These are phyloP conservation scores for Umbilicus rupestris DNA, from an alignment of 164 flowering plant species.

Conservation along the genomic window DNA sequence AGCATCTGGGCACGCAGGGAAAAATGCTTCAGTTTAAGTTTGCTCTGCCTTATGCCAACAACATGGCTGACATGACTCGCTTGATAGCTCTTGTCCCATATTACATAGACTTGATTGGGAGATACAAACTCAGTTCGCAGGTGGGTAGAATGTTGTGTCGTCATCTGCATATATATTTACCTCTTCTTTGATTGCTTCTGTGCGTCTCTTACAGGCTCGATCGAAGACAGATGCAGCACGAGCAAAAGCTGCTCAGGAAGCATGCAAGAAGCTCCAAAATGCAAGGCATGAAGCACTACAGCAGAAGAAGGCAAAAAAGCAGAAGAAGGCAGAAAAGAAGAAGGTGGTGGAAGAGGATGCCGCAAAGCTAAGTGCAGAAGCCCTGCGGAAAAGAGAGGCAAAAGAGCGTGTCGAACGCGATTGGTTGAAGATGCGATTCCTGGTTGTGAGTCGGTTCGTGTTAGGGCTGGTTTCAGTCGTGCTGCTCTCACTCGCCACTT, in stretches of 20 bases:
- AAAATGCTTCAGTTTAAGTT: constrained; percentile 82
- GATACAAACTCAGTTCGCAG: constrained; percentile 87
- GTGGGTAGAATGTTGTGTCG: constrained; percentile 21
- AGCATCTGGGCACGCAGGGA: constrained; percentile 46
- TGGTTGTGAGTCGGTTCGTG: no score
- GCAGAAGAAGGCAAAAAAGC: constrained; percentile 66
- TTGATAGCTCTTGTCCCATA: constrained; percentile 89
- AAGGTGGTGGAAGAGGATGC: constrained; percentile 79
- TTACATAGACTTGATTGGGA: constrained; percentile 83
- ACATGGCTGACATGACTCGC: constrained; percentile 86
- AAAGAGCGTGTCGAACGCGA: constrained; percentile 82
- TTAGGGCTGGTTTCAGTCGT: no score
- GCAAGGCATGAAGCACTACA: constrained; percentile 86
- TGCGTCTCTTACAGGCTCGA: constrained; percentile 44
- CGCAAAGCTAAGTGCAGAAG: constrained; percentile 78
- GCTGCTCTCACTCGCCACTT: no score
- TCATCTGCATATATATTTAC: not conserved
- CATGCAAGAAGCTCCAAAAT: constrained; percentile 62
- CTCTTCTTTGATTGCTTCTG: not conserved
- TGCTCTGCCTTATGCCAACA: constrained; percentile 65
- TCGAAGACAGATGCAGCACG: constrained; percentile 76
- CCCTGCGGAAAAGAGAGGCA: constrained; percentile 74
- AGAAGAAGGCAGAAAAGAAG: constrained; percentile 68
- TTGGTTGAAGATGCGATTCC: no score
- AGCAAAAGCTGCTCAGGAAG: constrained; percentile 77